Conservation (phyloP, 1,139 yeast genomes). For the Zygosaccharomyces pseudobailii region DNA sequence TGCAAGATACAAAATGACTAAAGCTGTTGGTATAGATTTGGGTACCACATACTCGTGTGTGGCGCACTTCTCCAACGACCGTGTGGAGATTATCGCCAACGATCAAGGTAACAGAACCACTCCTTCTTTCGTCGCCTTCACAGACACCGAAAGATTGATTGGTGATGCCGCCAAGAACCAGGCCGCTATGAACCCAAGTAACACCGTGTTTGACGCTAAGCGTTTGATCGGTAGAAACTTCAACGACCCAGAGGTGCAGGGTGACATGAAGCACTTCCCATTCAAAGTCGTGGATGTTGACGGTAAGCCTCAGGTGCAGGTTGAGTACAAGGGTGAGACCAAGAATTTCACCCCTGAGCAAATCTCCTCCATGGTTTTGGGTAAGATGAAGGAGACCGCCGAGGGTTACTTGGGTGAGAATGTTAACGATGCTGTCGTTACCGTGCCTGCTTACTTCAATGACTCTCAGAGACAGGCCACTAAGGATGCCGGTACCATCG, state of each 20-base stretch:
- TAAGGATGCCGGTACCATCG: slow-evolving; percentile 98
- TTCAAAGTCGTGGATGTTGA: slow-evolving; percentile 84
- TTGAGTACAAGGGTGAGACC: slow-evolving; percentile 90
- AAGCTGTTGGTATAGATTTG: slow-evolving; percentile 37
- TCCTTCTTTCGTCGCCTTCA: slow-evolving; percentile 98
- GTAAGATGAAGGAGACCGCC: slow-evolving; percentile 98
- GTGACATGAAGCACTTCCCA: slow-evolving; percentile 96
- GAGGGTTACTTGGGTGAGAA: slow-evolving; percentile 89
- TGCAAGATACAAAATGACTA: slow-evolving; percentile 25
- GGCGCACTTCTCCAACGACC: slow-evolving; percentile 84
- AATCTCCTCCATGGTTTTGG: slow-evolving; percentile 92
- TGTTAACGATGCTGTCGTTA: slow-evolving; percentile 93
- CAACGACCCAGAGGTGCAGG: slow-evolving; percentile 86
- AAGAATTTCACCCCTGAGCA: slow-evolving; percentile 97
- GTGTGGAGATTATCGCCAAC: slow-evolving; percentile 94
- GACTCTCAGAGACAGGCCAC: slow-evolving; percentile 99
- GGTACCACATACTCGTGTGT: slow-evolving; percentile 99
- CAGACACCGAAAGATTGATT: slow-evolving; percentile 94
- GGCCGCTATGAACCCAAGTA: slow-evolving; percentile 95
- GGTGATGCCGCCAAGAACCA: slow-evolving; percentile 99
- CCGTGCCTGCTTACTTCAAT: slow-evolving; percentile 98
- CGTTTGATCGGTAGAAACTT: slow-evolving; percentile 97
- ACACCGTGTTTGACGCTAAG: slow-evolving; percentile 98
- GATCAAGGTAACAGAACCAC: slow-evolving; percentile 99
- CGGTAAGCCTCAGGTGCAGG: slow-evolving; percentile 92